Evolutionary conservation across 176 grass and related monocot genomes (phyloP), one percentile per base, ranked within the genome.

Genomic region (Phoenix dactylifera): DNA sequence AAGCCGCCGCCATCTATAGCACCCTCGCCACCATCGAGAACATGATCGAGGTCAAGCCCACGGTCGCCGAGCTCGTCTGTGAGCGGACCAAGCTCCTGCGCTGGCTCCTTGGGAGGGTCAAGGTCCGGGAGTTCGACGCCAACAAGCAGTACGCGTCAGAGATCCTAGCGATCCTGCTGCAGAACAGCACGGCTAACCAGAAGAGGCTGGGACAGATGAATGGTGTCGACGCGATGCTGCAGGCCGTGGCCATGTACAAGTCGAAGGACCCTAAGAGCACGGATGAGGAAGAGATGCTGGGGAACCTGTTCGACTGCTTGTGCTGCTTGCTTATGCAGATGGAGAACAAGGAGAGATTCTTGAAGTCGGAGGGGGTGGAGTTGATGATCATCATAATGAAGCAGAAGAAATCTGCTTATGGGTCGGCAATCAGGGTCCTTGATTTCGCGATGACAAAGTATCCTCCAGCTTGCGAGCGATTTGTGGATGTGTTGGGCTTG

Each of bases 311-410:
- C 3, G 87, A 97, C 58, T 97, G 84, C 51, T 78, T 91, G 50
- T 97, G 92, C 54, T 97, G 87, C 5, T 79, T 91, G 50, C 77
- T 97, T 44, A 97, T 97, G 87, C 87, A 84, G 1, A 16, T 85
- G 19, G 87, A 88, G 78, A 97, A 97, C 64, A 97, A 97, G 79
- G 92, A 97, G 75, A 85, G 82, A 55, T 97, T 97, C 57, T 74
- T 97, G 78, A 97, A 97, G 67, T 89, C 92, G 0, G 87, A 97
- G 54, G 92, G 92, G 2, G 87, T 97, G 0, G 92, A 97, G 69
- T 78, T 97, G 63, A 97, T 97, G 92, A 97, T 91, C 62, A 98
- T 92, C 65, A 98, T 98, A 64, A 89, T 92, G 79, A 98, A 98
- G 60, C 93, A 98, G 84, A 98, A 92, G 73, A 98, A 98, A 30